These are phyloP conservation scores for Trichoderma cornu-damae DNA, from an alignment of 2,329 filamentous ascomycete species.

Conservation along the genomic window DNA sequence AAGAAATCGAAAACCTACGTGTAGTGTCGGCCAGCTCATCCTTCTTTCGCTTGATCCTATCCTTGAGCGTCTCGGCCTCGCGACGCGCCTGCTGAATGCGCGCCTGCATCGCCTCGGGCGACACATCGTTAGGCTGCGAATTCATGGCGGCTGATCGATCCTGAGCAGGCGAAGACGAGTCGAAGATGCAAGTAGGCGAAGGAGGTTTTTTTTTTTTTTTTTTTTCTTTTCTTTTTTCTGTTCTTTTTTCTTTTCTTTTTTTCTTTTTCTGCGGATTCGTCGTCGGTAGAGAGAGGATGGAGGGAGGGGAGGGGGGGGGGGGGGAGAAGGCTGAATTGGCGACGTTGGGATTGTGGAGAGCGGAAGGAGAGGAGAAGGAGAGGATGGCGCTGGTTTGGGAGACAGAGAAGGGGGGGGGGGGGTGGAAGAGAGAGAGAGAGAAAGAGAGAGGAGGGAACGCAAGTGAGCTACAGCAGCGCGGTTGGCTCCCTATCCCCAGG, in stretches of 20 bases:
- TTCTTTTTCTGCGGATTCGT: constrained; percentile 19
- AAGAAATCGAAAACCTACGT: constrained; percentile 58
- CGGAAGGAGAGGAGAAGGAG: constrained; percentile 28
- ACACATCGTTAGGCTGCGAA: constrained; percentile 56
- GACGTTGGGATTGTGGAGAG: constrained; percentile 31
- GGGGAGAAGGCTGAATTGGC: constrained; percentile 26
- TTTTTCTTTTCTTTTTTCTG: no score
- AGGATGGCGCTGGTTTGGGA: constrained; percentile 19
- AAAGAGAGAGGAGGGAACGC: not conserved
- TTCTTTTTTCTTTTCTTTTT: not conserved
- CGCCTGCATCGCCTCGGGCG: constrained; percentile 80
- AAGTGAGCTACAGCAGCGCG: constrained; percentile 29
- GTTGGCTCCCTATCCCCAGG: constrained; percentile 15
- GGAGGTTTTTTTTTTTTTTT: constrained; percentile 11
- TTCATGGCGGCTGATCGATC: constrained; percentile 44
- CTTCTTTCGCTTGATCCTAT: constrained; percentile 99
- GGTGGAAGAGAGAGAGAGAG: constrained; percentile 29
- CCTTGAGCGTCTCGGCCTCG: constrained; percentile 96
- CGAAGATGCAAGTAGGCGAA: constrained; percentile 19
- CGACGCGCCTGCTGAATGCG: constrained; percentile 87
- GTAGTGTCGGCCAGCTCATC: constrained; percentile 98
- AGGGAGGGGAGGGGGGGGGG: constrained; percentile 26
- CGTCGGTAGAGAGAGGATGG: constrained; percentile 30
- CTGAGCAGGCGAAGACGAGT: constrained; percentile 15
- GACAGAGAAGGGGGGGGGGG: no score